These are phyloP conservation scores for Cyclotella baltica DNA, from an alignment of 108 stramenopile species.

Conservation along the genomic window DNA sequence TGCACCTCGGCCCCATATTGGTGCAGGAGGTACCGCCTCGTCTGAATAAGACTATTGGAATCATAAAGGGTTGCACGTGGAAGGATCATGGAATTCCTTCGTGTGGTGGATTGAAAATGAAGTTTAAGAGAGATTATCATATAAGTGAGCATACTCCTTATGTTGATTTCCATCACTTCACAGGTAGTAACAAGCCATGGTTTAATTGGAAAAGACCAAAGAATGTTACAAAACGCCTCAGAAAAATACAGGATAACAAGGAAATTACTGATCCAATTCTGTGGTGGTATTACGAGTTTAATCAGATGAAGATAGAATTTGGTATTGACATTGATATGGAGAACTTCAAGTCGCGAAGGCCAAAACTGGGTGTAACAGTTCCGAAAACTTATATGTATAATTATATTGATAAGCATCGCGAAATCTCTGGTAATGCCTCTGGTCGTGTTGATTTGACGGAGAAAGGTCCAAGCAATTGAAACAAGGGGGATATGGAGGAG, in stretches of 20 bases:
- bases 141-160: conserved; percentile 30
- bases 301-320: neutral
- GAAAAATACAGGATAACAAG: neutral
- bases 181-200: conserved; percentile 61
- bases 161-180: conserved; percentile 52
- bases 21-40: neutral
- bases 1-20: neutral
- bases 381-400: conserved; percentile 11
- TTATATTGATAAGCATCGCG: neutral
- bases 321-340: neutral
- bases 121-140: conserved; percentile 1
- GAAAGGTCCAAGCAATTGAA: neutral
- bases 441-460: too few species aligned
- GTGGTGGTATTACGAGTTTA: conserved; percentile 7
- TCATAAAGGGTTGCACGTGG: neutral
- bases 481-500: neutral
- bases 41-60: neutral
- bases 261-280: neutral
- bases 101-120: neutral
- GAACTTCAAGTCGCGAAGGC: neutral
- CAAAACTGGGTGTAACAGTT: neutral
- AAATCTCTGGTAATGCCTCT: neutral
- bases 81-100: neutral
- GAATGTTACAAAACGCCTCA: neutral
- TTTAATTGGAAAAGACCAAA: neutral